Conservation (phyloP, 371 early-diverging fungal species). For the Zopfochytrium polystomum region DNA sequence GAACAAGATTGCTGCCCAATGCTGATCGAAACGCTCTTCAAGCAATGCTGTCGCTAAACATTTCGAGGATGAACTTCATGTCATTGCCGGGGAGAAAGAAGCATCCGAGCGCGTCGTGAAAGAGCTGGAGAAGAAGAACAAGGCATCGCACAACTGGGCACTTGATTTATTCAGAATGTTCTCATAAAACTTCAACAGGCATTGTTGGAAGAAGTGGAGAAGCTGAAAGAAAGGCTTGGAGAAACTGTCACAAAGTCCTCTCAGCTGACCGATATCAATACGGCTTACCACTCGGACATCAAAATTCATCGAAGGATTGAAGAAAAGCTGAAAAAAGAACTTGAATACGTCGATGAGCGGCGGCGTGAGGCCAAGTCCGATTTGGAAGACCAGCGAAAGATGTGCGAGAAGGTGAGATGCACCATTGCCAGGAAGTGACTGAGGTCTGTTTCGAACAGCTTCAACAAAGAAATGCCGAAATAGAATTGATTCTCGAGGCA, state of each 20-base stretch:
- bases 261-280: conserved; percentile 42
- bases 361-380: conserved; percentile 33
- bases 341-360: conserved; percentile 28
- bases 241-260: conserved; percentile 28
- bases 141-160: conserved; percentile 5
- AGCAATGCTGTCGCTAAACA: not conserved
- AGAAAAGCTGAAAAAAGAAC: conserved; percentile 45
- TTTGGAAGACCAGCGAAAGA: conserved; percentile 32
- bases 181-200: not conserved
- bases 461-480: conserved; percentile 23
- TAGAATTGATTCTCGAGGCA: conserved; percentile 32
- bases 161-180: not conserved
- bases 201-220: conserved; percentile 13
- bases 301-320: conserved; percentile 49
- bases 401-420: conserved; percentile 31
- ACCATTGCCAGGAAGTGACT: conserved; percentile 5
- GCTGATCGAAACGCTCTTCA: not conserved
- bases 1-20: conserved; percentile 7
- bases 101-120: conserved; percentile 5
- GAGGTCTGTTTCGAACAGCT: conserved; percentile 20
- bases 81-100: not conserved
- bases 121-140: conserved; percentile 4
- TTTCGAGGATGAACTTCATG: conserved; percentile 11
- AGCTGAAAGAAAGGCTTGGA: conserved; percentile 17
- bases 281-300: conserved; percentile 42